Evolutionary conservation across 768 basidiomycete genomes (phyloP).

Genomic region (Xerocomellus dryophilus): DNA sequence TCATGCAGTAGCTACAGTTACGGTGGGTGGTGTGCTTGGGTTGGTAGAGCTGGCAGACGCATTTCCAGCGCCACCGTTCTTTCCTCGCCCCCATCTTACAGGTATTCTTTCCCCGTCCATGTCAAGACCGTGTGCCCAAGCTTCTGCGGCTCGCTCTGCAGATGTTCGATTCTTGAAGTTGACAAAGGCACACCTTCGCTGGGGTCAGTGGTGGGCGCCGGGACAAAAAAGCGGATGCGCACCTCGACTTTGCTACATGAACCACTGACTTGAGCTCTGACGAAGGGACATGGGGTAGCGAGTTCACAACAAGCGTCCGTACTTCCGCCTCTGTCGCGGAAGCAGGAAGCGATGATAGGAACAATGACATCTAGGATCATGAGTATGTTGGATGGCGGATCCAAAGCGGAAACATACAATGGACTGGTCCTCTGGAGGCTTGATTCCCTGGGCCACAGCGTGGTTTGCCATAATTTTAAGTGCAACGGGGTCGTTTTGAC

Average conservation of each 20-base stretch:
- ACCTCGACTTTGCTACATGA: constrained; percentile 79
- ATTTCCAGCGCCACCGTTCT: constrained; percentile 38
- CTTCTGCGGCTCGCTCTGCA: constrained; percentile 87
- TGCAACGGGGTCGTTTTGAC: constrained; percentile 90
- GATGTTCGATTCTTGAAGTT: constrained; percentile 81
- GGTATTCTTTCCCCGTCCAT: constrained; percentile 70
- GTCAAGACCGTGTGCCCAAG: constrained; percentile 89
- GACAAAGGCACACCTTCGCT: constrained; percentile 82
- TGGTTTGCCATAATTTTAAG: constrained; percentile 80
- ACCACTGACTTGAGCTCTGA: constrained; percentile 78
- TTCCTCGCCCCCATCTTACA: constrained; percentile 89
- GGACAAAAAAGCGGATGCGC: constrained; percentile 8
- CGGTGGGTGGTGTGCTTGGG: constrained; percentile 1
- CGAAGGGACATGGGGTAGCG: constrained; percentile 61
- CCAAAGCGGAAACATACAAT: constrained; percentile 56
- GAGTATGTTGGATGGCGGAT: not conserved
- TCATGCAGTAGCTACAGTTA: constrained; percentile 14
- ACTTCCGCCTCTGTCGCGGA: constrained; percentile 70
- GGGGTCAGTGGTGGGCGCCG: not conserved
- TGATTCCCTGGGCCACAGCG: constrained; percentile 78
- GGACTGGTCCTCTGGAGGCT: constrained; percentile 82
- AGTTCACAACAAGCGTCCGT: constrained; percentile 66
- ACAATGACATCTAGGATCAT: constrained; percentile 70
- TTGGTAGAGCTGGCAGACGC: constrained; percentile 16
- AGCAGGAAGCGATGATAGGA: constrained; percentile 71